Conservation (phyloP, 768 basidiomycete species). For the Paxillus involutus region DNA sequence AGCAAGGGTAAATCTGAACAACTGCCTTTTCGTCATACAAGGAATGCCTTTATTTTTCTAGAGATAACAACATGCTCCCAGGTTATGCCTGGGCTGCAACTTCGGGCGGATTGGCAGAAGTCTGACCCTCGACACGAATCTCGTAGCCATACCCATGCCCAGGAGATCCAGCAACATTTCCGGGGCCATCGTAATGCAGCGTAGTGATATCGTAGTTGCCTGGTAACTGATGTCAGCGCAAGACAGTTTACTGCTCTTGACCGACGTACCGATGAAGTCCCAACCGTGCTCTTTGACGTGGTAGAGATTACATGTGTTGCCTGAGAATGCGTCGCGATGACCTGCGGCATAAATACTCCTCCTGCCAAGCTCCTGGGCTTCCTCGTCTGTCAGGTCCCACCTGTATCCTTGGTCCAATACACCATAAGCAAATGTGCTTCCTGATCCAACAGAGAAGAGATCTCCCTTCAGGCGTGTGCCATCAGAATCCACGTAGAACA, state of each 20-base stretch:
- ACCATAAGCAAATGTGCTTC: conserved; percentile 98
- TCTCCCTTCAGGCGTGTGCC: conserved; percentile 95
- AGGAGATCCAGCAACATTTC: conserved; percentile 59
- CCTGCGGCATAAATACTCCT: conserved; percentile 96
- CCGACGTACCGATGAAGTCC: conserved; percentile 84
- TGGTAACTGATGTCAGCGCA: conserved; percentile 31
- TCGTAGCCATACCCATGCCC: conserved; percentile 82
- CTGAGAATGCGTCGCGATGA: conserved; percentile 95
- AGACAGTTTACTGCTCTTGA: conserved; percentile 2
- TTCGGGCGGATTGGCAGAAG: conserved; percentile 50
- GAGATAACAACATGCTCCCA: conserved; percentile 15
- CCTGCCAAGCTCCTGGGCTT: conserved; percentile 91
- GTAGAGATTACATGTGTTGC: conserved; percentile 94
- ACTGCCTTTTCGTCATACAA: neutral
- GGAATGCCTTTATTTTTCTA: conserved; percentile 12
- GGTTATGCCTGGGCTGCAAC: conserved; percentile 28
- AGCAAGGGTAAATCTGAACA: neutral
- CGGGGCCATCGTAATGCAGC: conserved; percentile 89
- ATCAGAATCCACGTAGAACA: conserved; percentile 98
- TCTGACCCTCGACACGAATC: conserved; percentile 58
- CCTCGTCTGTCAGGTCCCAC: conserved; percentile 91
- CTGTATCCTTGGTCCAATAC: conserved; percentile 93
- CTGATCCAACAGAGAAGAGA: conserved; percentile 98
- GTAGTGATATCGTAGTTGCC: conserved; percentile 91
- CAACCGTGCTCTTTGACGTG: conserved; percentile 95